Percentiles rank a stretch among this genome's conserved stretches.
These are phyloP conservation scores for Cyathus striatus DNA, from an alignment of 768 basidiomycete genomes.

Conservation along the genomic window DNA sequence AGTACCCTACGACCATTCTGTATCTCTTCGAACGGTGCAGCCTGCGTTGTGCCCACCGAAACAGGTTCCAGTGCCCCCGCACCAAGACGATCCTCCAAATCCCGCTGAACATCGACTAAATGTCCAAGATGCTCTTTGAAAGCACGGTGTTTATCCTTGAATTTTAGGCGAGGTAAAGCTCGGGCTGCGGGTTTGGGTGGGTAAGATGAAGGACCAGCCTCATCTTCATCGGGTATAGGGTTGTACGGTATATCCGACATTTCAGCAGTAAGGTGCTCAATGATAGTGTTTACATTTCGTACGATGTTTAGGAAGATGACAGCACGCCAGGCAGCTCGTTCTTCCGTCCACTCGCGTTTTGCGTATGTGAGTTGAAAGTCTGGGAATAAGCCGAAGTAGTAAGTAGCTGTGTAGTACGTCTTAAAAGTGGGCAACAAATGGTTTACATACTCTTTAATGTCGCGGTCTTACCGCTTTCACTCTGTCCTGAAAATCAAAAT, in stretches of 20 bases:
- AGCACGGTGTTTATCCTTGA: slow-evolving; percentile 58
- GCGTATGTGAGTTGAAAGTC: slow-evolving; percentile 79
- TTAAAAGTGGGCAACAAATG: background rate
- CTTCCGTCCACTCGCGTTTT: slow-evolving; percentile 61
- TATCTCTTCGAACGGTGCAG: slow-evolving; percentile 32
- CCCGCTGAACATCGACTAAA: slow-evolving; percentile 49
- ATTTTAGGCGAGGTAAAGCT: slow-evolving; percentile 37
- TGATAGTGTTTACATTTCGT: slow-evolving; percentile 61
- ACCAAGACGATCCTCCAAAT: slow-evolving; percentile 58
- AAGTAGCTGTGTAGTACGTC: slow-evolving; percentile 3
- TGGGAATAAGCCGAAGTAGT: slow-evolving; percentile 17
- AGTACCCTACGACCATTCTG: slow-evolving; percentile 18
- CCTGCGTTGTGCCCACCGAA: slow-evolving; percentile 30
- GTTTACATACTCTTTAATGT: slow-evolving; percentile 61
- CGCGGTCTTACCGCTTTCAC: slow-evolving; percentile 77
- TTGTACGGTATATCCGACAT: slow-evolving; percentile 39
- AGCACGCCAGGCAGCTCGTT: slow-evolving; percentile 65
- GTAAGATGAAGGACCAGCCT: slow-evolving; percentile 27
- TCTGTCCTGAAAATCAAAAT: slow-evolving; percentile 57
- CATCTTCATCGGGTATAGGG: slow-evolving; percentile 28
- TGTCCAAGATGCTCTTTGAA: slow-evolving; percentile 56
- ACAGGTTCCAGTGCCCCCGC: slow-evolving; percentile 49
- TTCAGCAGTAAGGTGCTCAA: slow-evolving; percentile 53
- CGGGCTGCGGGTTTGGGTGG: slow-evolving; percentile 23
- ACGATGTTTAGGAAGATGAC: slow-evolving; percentile 80